Percentiles rank a stretch among this genome's conserved stretches.
phyloP scores from a whole-genome alignment of 2,329 filamentous ascomycete species.

The Penicillium sp. region DNA sequence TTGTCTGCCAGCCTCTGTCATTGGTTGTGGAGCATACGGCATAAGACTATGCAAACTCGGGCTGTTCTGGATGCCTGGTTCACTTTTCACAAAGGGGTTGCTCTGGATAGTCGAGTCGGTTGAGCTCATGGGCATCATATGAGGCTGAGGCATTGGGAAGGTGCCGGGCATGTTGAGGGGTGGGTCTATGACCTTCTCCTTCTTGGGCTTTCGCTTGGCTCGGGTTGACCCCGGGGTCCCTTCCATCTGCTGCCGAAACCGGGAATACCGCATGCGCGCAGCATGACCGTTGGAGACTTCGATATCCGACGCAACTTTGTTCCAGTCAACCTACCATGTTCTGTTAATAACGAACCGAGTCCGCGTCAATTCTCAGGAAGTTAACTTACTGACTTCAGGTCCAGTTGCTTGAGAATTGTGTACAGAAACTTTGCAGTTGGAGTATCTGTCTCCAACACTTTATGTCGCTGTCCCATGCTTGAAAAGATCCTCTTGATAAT shows the following conservation, averaged over 20 bases:
- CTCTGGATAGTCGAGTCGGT: constrained; percentile 7
- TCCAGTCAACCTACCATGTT: constrained; percentile 50
- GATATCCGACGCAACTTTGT: constrained; percentile 47
- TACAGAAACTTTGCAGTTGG: constrained; percentile 53
- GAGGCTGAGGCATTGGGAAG: constrained; percentile 9
- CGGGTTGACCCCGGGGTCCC: constrained; percentile 31
- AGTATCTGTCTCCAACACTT: constrained; percentile 48
- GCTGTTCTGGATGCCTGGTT: constrained; percentile 15
- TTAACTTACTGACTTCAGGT: constrained; percentile 45
- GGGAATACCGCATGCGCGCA: constrained; percentile 55
- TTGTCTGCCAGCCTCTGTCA: constrained; percentile 2
- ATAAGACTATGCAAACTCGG: background rate
- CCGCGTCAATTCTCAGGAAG: background rate
- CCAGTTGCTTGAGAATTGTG: constrained; percentile 54
- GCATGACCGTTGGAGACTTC: constrained; percentile 56
- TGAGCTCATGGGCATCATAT: constrained; percentile 14
- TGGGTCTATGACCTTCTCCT: constrained; percentile 16
- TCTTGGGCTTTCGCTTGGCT: constrained; percentile 28
- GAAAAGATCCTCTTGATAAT: background rate
- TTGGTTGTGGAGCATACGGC: constrained; percentile 2
- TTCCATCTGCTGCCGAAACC: constrained; percentile 54
- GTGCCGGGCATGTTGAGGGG: constrained; percentile 15
- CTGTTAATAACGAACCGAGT: background rate
- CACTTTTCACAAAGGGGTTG: constrained; percentile 25
- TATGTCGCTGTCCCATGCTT: constrained; percentile 39